A percentile compares a stretch with the other conserved stretches of the same genome.
These are phyloP conservation scores for Floccularia luteovirens DNA, from an alignment of 768 basidiomycete species.

Conservation along the genomic window DNA sequence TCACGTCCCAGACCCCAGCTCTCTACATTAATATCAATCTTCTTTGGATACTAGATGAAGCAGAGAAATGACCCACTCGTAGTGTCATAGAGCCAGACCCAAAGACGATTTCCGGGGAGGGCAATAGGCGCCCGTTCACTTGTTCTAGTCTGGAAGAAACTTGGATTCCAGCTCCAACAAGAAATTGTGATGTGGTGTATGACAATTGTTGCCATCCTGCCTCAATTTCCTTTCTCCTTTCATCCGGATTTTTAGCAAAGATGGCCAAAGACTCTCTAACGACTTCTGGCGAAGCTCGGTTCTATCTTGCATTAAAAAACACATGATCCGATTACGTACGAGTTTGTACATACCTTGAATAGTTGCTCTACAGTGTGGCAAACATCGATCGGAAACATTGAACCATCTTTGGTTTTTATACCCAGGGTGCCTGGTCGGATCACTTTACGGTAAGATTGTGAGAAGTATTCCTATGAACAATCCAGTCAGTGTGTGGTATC, in stretches of 20 bases:
- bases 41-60: not conserved
- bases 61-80: not conserved
- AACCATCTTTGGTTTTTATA: constrained; percentile 15
- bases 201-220: constrained; percentile 26
- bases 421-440: constrained; percentile 17
- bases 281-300: constrained; percentile 19
- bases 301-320: constrained; percentile 10
- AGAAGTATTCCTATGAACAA: constrained; percentile 20
- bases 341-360: constrained; percentile 14
- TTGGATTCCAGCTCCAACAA: constrained; percentile 29
- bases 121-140: constrained; percentile 27
- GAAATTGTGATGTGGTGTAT: constrained; percentile 27
- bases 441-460: constrained; percentile 9
- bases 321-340: too few relatives aligned
- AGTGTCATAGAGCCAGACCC: not conserved
- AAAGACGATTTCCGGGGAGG: constrained; percentile 23
- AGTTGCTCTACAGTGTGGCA: constrained; percentile 20
- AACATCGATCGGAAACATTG: constrained; percentile 18
- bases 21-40: not conserved
- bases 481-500: too few relatives aligned
- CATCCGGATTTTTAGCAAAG: constrained; percentile 15
- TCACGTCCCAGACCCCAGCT: constrained; percentile 22
- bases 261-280: constrained; percentile 20
- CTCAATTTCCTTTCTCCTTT: constrained; percentile 14
- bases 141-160: constrained; percentile 19